These are phyloP conservation scores for Gastrolobium bilobum DNA, from an alignment of 306 rosid genomes.

Conservation along the genomic window DNA sequence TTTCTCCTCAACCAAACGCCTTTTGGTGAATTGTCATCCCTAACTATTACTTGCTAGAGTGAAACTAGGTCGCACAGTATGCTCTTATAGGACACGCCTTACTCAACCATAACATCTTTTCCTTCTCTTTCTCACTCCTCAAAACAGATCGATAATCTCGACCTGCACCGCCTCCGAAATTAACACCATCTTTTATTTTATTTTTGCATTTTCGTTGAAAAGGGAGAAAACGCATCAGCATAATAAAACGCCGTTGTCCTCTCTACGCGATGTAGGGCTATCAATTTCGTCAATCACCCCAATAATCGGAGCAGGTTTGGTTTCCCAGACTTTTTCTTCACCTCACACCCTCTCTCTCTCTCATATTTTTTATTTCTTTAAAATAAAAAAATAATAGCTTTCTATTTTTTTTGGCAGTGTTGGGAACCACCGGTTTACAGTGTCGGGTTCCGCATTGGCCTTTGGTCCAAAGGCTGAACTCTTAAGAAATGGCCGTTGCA, in stretches of 20 bases:
- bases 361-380: background rate
- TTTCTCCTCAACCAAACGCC: too few species aligned
- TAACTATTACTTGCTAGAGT: background rate
- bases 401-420: constrained; percentile 15
- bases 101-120: constrained; percentile 37
- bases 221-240: background rate
- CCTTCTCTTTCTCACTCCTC: constrained; percentile 30
- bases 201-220: background rate
- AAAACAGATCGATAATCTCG: constrained; percentile 16
- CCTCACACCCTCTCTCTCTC: too few species aligned
- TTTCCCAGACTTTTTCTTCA: constrained; percentile 39
- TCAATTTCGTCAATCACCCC: constrained; percentile 1
- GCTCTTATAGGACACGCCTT: constrained; percentile 50
- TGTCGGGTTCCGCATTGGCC: constrained; percentile 51
- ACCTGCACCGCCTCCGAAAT: constrained; percentile 45
- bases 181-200: constrained; percentile 15
- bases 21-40: too few species aligned
- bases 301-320: constrained; percentile 1
- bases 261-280: constrained; percentile 1
- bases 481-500: constrained; percentile 59
- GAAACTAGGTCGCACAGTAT: constrained; percentile 38
- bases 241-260: constrained; percentile 44
- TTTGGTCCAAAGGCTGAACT: constrained; percentile 46
- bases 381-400: background rate
- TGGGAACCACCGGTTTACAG: constrained; percentile 46